phyloP scores from a whole-genome alignment of 331 rosid genomes.

The Arachis monticola region DNA sequence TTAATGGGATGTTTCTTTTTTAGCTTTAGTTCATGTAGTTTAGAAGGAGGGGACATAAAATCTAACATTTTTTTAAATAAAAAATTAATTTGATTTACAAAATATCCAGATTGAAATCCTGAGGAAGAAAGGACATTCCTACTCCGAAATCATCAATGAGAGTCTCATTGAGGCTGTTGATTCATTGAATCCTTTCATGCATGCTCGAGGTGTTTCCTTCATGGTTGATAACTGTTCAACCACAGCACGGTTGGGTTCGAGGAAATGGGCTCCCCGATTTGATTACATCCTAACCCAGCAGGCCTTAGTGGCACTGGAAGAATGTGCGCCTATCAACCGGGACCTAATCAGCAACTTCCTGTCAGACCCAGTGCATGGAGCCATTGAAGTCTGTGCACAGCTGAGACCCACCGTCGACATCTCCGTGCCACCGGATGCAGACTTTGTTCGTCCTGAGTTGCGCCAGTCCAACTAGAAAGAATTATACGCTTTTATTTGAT shows the following conservation, averaged over 20 bases:
- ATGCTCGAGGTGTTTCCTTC: conserved; percentile 90
- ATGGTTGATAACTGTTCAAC: conserved; percentile 95
- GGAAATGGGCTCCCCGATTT: conserved; percentile 94
- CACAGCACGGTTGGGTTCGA: conserved; percentile 90
- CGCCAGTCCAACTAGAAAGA: conserved; percentile 50
- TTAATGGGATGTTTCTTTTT: background rate
- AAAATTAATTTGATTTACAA: background rate
- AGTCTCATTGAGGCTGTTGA: conserved; percentile 89
- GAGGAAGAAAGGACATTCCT: conserved; percentile 86
- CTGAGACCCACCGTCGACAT: conserved; percentile 89
- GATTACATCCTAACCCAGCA: conserved; percentile 85
- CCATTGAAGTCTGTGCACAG: conserved; percentile 77
- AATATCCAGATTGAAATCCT: conserved; percentile 71
- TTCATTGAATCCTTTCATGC: conserved; percentile 94
- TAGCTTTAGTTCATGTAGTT: background rate
- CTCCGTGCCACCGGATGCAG: conserved; percentile 81
- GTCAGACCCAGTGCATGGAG: conserved; percentile 84
- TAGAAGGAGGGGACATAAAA: background rate
- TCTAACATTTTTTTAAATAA: background rate
- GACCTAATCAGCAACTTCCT: conserved; percentile 86
- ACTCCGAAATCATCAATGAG: conserved; percentile 89
- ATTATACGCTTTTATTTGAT: conserved; percentile 7
- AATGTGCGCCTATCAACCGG: conserved; percentile 57
- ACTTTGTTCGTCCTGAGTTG: conserved; percentile 85
- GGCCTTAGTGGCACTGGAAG: conserved; percentile 83